phyloP scores from a whole-genome alignment of 495 filamentous ascomycete species.

The Letharia lupina region DNA sequence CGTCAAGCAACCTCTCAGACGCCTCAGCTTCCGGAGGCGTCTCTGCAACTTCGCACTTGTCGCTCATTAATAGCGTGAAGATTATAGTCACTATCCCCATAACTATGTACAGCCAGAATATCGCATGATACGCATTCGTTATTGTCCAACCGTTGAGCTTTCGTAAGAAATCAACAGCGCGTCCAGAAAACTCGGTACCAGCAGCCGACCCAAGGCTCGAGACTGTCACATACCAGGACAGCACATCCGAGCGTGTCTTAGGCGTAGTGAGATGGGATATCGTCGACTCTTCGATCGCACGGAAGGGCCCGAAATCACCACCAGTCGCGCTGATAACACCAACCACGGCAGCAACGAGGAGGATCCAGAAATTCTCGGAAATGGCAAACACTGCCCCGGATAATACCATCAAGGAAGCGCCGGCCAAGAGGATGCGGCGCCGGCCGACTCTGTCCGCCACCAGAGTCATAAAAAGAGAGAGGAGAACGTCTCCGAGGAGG shows the following conservation, averaged over 20 bases:
- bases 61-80: constrained; percentile 52
- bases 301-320: constrained; percentile 73
- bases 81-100: constrained; percentile 59
- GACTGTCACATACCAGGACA: constrained; percentile 71
- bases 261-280: constrained; percentile 64
- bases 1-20: constrained; percentile 16
- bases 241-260: constrained; percentile 57
- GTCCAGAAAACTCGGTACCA: constrained; percentile 59
- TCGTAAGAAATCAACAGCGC: constrained; percentile 48
- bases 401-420: constrained; percentile 57
- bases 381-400: constrained; percentile 62
- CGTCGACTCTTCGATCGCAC: constrained; percentile 74
- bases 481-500: constrained; percentile 65
- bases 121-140: constrained; percentile 52
- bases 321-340: constrained; percentile 78
- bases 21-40: neutral
- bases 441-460: constrained; percentile 67
- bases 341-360: constrained; percentile 63
- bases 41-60: constrained; percentile 44
- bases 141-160: constrained; percentile 42
- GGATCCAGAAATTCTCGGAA: constrained; percentile 61
- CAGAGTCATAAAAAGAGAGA: constrained; percentile 69
- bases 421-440: constrained; percentile 53
- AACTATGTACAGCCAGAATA: constrained; percentile 62
- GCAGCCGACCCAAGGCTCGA: constrained; percentile 55